Conservation (phyloP, 2,329 filamentous ascomycete species). For the Colletotrichum musicola region DNA sequence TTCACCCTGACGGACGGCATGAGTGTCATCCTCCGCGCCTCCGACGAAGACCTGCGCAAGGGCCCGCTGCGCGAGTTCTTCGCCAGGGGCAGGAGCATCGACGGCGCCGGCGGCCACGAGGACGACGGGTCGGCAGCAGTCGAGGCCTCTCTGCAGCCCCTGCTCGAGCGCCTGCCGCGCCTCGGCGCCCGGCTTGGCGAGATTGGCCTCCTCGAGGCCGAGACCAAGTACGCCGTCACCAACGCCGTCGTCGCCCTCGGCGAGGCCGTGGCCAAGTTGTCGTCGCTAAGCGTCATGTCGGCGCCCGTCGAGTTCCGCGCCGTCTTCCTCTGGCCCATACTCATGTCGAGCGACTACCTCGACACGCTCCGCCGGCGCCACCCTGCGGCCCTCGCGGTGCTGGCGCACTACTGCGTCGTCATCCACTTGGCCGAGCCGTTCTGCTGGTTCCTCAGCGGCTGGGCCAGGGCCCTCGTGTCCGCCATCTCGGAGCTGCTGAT, state of each 20-base stretch:
- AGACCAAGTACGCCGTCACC: constrained; percentile 29
- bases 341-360: constrained; percentile 42
- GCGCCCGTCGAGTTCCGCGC: constrained; percentile 42
- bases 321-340: constrained; percentile 43
- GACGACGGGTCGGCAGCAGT: constrained; percentile 21
- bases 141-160: constrained; percentile 24
- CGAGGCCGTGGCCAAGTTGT: constrained; percentile 30
- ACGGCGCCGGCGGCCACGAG: neutral
- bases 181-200: constrained; percentile 8
- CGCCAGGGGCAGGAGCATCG: neutral
- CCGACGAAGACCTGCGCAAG: constrained; percentile 40
- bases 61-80: constrained; percentile 44
- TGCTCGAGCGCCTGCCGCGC: constrained; percentile 16
- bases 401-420: constrained; percentile 44
- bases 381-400: constrained; percentile 40
- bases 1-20: constrained; percentile 49
- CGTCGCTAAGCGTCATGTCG: constrained; percentile 30
- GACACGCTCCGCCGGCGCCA: constrained; percentile 39
- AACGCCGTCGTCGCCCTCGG: constrained; percentile 31
- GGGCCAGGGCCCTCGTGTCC: constrained; percentile 26
- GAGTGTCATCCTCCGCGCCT: constrained; percentile 46
- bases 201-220: constrained; percentile 8
- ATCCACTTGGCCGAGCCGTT: constrained; percentile 40
- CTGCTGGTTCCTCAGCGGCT: constrained; percentile 41
- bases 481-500: constrained; percentile 23